phyloP scores from a whole-genome alignment of 768 basidiomycete species.

The Lactarius sanguifluus region DNA sequence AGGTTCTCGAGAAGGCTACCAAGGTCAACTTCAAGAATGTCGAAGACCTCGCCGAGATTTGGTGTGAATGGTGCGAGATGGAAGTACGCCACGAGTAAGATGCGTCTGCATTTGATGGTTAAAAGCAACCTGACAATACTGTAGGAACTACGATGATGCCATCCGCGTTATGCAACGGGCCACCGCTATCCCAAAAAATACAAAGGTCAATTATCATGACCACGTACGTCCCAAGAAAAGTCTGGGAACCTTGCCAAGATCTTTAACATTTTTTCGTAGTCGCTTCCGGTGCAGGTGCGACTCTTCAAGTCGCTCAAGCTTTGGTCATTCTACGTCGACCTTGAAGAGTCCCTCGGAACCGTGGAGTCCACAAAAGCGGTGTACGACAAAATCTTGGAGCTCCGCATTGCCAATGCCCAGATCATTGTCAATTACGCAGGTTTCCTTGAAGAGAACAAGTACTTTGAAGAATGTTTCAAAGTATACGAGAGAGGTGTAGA shows the following conservation, averaged over 20 bases:
- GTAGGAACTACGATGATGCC: constrained; percentile 94
- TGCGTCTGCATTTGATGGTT: not conserved
- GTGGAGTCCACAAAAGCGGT: constrained; percentile 89
- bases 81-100: constrained; percentile 93
- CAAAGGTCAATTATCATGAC: constrained; percentile 91
- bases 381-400: constrained; percentile 94
- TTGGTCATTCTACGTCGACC: constrained; percentile 98
- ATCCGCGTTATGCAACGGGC: constrained; percentile 97
- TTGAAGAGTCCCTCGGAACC: constrained; percentile 95
- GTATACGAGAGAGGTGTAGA: constrained; percentile 98
- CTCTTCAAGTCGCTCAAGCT: constrained; percentile 97
- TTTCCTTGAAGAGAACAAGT: constrained; percentile 96
- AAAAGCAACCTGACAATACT: constrained; percentile 25
- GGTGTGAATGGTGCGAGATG: constrained; percentile 99
- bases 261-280: constrained; percentile 41
- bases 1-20: constrained; percentile 90
- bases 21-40: constrained; percentile 93
- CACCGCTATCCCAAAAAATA: constrained; percentile 84
- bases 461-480: constrained; percentile 99
- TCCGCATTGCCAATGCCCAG: constrained; percentile 97
- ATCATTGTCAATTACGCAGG: constrained; percentile 96
- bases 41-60: constrained; percentile 95
- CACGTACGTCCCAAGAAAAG: constrained; percentile 58
- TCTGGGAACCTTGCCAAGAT: constrained; percentile 22
- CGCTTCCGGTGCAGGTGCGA: constrained; percentile 80